Percentiles rank a stretch among this genome's conserved stretches.
phyloP scores from a whole-genome alignment of 2,329 filamentous ascomycete genomes.

The Akanthomyces uredinophilus region DNA sequence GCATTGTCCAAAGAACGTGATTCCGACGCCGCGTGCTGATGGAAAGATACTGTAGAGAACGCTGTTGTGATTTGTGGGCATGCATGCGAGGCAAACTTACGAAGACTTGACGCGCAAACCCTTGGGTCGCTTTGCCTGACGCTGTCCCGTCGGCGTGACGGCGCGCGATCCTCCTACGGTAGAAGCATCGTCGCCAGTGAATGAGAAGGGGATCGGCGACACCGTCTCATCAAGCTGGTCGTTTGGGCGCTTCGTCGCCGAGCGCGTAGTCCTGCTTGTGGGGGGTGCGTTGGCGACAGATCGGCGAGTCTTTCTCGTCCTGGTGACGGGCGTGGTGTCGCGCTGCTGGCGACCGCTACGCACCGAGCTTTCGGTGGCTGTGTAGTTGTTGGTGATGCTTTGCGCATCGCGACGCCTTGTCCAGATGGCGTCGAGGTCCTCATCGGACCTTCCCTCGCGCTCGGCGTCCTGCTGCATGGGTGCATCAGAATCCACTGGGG shows the following conservation, averaged over 20 bases:
- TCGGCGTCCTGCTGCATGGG: conserved; percentile 12
- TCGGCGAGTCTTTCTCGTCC: conserved; percentile 32
- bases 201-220: conserved; percentile 48
- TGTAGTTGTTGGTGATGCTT: conserved; percentile 33
- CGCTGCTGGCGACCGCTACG: conserved; percentile 27
- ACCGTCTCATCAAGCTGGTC: conserved; percentile 50
- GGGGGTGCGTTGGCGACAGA: conserved; percentile 27
- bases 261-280: conserved; percentile 42
- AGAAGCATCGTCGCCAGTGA: conserved; percentile 43
- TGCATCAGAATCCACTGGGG: background rate
- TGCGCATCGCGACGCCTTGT: conserved; percentile 33
- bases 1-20: background rate
- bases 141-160: conserved; percentile 52
- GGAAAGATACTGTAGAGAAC: background rate
- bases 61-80: background rate
- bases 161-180: conserved; percentile 51
- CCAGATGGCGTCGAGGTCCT: conserved; percentile 30
- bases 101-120: conserved; percentile 63
- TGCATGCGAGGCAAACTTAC: conserved; percentile 42
- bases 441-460: conserved; percentile 14
- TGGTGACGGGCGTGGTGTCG: conserved; percentile 28
- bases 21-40: background rate
- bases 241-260: conserved; percentile 47
- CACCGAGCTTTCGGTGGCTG: conserved; percentile 34
- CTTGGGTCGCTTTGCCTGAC: conserved; percentile 55